Conservation (phyloP, 306 rosid genomes). For the Abrus precatorius region DNA sequence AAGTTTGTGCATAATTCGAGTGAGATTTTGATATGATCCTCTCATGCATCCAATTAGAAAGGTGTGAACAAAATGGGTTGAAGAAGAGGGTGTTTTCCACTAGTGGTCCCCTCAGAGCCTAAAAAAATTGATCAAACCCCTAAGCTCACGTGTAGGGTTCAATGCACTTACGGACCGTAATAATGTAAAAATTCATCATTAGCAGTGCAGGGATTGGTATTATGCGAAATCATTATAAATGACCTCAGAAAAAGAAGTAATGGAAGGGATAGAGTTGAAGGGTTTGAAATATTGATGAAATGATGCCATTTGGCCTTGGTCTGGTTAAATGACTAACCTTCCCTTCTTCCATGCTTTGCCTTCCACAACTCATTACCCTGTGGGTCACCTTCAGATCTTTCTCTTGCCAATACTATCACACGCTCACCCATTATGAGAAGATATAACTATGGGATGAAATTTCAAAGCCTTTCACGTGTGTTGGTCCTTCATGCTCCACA, state of each 20-base stretch:
- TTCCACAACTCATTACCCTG: slow-evolving; percentile 51
- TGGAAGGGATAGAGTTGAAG: slow-evolving; percentile 44
- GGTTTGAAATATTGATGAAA: slow-evolving; percentile 59
- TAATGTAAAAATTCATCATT: slow-evolving; percentile 93
- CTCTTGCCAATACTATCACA: slow-evolving; percentile 56
- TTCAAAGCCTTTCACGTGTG: slow-evolving; percentile 78
- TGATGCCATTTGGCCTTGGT: slow-evolving; percentile 45
- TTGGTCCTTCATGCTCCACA: slow-evolving; percentile 64
- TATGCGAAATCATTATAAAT: slow-evolving; percentile 92
- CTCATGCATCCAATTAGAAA: slow-evolving; percentile 9
- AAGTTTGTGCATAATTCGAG: too few relatives aligned
- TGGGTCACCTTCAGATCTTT: slow-evolving; percentile 56
- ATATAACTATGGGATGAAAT: slow-evolving; percentile 54
- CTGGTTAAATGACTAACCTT: slow-evolving; percentile 27
- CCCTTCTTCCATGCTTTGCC: slow-evolving; percentile 15
- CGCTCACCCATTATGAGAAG: slow-evolving; percentile 60
- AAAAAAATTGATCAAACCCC: slow-evolving; percentile 48
- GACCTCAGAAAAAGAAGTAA: slow-evolving; percentile 71
- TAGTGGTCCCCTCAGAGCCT: slow-evolving; percentile 68
- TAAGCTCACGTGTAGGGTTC: slow-evolving; percentile 94
- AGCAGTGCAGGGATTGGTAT: slow-evolving; percentile 93
- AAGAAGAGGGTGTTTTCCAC: slow-evolving; percentile 36
- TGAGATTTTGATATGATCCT: background rate
- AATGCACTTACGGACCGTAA: slow-evolving; percentile 88
- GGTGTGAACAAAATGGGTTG: slow-evolving; percentile 30